Percentiles rank a stretch among this genome's conserved stretches.
These are phyloP conservation scores for Mikania micrantha DNA, from an alignment of 129 eudicot genomes.

Conservation along the genomic window DNA sequence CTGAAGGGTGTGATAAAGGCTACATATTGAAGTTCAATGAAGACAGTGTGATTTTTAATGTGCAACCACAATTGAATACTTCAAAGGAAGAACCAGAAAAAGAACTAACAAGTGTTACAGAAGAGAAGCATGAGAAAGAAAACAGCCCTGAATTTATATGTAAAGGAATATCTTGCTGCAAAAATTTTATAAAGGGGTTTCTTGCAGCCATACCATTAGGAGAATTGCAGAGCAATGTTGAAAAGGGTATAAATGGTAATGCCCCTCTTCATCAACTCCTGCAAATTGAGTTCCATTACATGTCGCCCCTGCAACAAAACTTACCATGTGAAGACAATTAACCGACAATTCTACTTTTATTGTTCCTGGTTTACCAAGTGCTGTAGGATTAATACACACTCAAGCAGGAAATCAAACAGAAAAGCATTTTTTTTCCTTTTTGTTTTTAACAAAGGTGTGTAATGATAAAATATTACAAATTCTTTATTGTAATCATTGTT, in stretches of 20 bases:
- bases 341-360: conserved; percentile 11
- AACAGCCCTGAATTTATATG: conserved; percentile 17
- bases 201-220: conserved; percentile 52
- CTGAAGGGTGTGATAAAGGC: conserved; percentile 55
- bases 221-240: conserved; percentile 41
- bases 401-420: neutral
- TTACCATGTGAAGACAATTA: conserved; percentile 21
- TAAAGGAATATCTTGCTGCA: conserved; percentile 41
- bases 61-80: conserved; percentile 21
- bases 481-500: neutral
- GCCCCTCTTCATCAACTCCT: conserved; percentile 55
- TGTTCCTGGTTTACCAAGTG: conserved; percentile 4
- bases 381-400: neutral
- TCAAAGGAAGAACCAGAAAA: conserved; percentile 23
- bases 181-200: conserved; percentile 54
- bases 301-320: conserved; percentile 30
- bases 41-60: conserved; percentile 29
- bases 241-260: conserved; percentile 29
- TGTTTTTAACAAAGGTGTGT: conserved; percentile 9
- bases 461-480: neutral
- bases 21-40: conserved; percentile 44
- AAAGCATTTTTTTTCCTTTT: conserved; percentile 9
- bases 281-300: conserved; percentile 56
- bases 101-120: neutral
- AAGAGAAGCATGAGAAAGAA: conserved; percentile 13